phyloP scores from a whole-genome alignment of 1,284 basidiomycete species.

The Fomitopsis palustris region DNA sequence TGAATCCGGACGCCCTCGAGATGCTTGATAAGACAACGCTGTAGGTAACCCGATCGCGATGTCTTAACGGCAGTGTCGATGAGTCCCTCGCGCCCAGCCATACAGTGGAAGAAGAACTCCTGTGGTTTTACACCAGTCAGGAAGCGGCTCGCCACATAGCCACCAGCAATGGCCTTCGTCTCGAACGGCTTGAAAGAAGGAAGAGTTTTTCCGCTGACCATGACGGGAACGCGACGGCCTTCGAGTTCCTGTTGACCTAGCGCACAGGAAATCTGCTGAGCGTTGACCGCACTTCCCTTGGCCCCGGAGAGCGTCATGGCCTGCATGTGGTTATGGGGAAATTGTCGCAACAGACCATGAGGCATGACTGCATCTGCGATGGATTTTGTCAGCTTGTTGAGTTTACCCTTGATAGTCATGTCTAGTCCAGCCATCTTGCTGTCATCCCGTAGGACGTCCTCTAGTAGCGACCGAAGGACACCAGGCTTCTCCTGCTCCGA shows the following conservation, averaged over 20 bases:
- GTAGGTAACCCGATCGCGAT: constrained; percentile 96
- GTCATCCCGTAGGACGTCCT: constrained; percentile 96
- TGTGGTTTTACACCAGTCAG: constrained; percentile 98
- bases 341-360: constrained; percentile 84
- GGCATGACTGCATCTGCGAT: constrained; percentile 92
- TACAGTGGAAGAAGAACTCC: constrained; percentile 99
- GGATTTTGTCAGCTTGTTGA: constrained; percentile 84
- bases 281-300: constrained; percentile 97
- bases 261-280: constrained; percentile 95
- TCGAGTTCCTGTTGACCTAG: constrained; percentile 98
- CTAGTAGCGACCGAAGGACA: constrained; percentile 63
- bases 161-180: constrained; percentile 95
- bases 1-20: constrained; percentile 95
- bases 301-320: constrained; percentile 98
- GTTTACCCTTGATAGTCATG: constrained; percentile 84
- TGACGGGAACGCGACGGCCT: constrained; percentile 96
- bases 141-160: constrained; percentile 99
- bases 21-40: constrained; percentile 98
- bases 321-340: constrained; percentile 99
- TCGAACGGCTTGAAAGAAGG: constrained; percentile 98
- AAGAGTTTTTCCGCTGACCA: constrained; percentile 98
- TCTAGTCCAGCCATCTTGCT: constrained; percentile 96
- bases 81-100: constrained; percentile 98
- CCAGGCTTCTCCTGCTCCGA: constrained; percentile 48
- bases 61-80: constrained; percentile 99